Percentiles rank a stretch among this genome's conserved stretches.
phyloP scores from a whole-genome alignment of 106 monocot species.

The Dendrobium huoshanense region DNA sequence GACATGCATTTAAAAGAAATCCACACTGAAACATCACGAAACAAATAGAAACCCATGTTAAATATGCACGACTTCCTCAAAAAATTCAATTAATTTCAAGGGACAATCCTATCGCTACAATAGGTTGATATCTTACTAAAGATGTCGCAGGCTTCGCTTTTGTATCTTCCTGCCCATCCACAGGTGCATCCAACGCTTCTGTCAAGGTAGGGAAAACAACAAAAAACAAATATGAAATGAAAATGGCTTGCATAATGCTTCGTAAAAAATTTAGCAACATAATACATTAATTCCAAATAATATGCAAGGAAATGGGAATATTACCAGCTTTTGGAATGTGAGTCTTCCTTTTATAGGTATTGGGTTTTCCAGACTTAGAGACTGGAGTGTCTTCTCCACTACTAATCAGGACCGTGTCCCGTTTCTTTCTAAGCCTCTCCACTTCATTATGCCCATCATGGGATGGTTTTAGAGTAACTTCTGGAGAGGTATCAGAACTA shows the following conservation, averaged over 20 bases:
- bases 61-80: neutral
- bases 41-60: neutral
- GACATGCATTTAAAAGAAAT: neutral
- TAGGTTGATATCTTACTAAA: slow-evolving; percentile 41
- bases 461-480: slow-evolving; percentile 14
- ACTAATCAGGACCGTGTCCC: slow-evolving; percentile 19
- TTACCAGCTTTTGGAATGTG: slow-evolving; percentile 35
- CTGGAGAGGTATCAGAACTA: slow-evolving; percentile 39
- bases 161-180: slow-evolving; percentile 40
- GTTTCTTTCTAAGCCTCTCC: slow-evolving; percentile 3
- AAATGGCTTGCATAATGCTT: neutral
- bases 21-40: neutral
- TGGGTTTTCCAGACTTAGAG: slow-evolving; percentile 18
- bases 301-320: neutral
- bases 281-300: neutral
- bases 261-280: neutral
- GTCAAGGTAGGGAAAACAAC: neutral
- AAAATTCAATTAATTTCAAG: slow-evolving; percentile 7
- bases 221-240: slow-evolving; percentile 12
- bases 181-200: slow-evolving; percentile 40
- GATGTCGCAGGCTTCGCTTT: slow-evolving; percentile 30
- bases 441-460: slow-evolving; percentile 1
- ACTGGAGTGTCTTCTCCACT: slow-evolving; percentile 26
- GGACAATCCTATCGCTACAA: neutral
- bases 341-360: slow-evolving; percentile 14